Percentiles rank a stretch among this genome's conserved stretches.
Conservation (phyloP, 257 asterid species). For the Parsonsia alboflavescens region DNA sequence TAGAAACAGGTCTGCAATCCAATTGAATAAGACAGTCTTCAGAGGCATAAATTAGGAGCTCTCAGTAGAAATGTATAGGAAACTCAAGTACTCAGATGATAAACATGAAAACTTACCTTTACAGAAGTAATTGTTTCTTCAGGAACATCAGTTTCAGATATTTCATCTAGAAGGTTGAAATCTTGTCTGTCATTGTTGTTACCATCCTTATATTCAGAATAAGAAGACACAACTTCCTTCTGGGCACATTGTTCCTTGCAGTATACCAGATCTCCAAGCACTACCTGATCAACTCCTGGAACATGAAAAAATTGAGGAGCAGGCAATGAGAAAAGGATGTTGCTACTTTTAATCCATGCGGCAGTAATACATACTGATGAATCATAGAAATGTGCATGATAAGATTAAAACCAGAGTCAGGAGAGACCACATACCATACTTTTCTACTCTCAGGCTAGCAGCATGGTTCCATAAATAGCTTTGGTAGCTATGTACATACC, state of each 20-base stretch:
- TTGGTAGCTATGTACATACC: slow-evolving; percentile 97
- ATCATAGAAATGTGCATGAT: not conserved
- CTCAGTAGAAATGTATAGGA: not conserved
- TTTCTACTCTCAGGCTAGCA: slow-evolving; percentile 77
- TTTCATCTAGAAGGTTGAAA: slow-evolving; percentile 43
- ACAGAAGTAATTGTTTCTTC: slow-evolving; percentile 43
- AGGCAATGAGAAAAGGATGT: not conserved
- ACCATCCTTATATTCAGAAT: slow-evolving; percentile 42
- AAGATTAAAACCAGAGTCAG: not conserved
- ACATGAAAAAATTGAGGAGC: slow-evolving; percentile 11
- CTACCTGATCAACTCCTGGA: slow-evolving; percentile 63
- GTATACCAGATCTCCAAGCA: slow-evolving; percentile 85
- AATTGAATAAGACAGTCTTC: not conserved
- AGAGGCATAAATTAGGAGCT: not conserved
- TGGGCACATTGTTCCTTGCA: slow-evolving; percentile 51
- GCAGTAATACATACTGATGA: not conserved
- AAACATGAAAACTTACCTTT: slow-evolving; percentile 44
- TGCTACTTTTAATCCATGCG: not conserved
- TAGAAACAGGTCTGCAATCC: not conserved
- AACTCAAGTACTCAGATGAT: not conserved
- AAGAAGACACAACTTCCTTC: slow-evolving; percentile 29
- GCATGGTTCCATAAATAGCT: slow-evolving; percentile 98
- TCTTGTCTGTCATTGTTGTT: slow-evolving; percentile 29
- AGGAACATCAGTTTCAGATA: slow-evolving; percentile 47
- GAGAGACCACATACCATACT: slow-evolving; percentile 48